A percentile compares a stretch with the other conserved stretches of the same genome.
Evolutionary conservation across 495 filamentous ascomycete genomes (phyloP).

Genomic region (Hypoxylon intermedium): DNA sequence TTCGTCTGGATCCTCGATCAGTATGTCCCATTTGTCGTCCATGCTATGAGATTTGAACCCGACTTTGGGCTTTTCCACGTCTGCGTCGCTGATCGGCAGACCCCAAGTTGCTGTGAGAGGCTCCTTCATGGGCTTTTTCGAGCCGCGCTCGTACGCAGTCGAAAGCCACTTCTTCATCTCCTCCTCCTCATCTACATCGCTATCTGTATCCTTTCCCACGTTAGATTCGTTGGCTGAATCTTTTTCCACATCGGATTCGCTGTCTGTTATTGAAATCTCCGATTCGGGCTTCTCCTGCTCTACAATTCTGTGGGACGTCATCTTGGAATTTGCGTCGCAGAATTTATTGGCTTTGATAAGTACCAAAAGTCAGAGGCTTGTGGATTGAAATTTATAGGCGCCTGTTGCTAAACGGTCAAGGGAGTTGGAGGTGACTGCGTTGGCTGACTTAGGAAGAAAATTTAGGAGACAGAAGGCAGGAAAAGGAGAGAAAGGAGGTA

Average conservation of each 20-base stretch:
- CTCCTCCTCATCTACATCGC: neutral
- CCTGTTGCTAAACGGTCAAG: neutral
- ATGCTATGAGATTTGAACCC: conserved; percentile 1
- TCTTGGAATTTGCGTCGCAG: neutral
- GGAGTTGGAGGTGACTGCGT: neutral
- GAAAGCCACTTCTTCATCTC: conserved; percentile 1
- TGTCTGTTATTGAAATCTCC: neutral
- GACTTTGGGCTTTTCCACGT: conserved; percentile 1
- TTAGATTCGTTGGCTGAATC: too few species aligned
- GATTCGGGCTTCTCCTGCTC: neutral
- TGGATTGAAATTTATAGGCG: neutral
- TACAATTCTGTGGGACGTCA: neutral
- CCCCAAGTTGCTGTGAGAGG: neutral
- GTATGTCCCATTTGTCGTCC: conserved; percentile 3
- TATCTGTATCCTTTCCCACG: neutral
- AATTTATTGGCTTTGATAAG: neutral
- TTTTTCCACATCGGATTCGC: neutral
- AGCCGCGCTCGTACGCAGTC: neutral
- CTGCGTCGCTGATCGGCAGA: neutral
- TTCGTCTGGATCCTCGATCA: conserved; percentile 1
- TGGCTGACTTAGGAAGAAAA: too few species aligned
- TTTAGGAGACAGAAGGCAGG: too few species aligned
- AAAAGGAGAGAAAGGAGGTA: too few species aligned
- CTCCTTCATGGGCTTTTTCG: conserved; percentile 3
- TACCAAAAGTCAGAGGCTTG: neutral